Base-by-base conservation (phyloP, 306 rosid species). In the Urtica urens region DNA sequence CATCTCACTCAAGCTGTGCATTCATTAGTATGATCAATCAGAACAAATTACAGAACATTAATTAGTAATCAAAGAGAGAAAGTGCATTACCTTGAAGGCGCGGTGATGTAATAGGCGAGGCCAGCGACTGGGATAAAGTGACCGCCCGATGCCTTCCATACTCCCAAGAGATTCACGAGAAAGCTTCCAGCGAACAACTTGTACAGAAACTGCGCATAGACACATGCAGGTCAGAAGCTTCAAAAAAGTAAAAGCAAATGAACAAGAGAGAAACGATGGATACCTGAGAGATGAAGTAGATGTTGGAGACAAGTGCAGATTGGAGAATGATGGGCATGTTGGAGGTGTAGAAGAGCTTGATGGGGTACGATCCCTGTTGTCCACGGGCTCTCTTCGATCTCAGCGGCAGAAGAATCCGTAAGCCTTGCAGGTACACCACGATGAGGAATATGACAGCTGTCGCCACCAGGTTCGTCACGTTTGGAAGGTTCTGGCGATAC, bases 311-410 rank as follows among this genome's bases (percentile, higher is more conserved):
- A 21, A 87, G 96, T 8, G 96, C 96, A 60, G 96, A 83, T 62
- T 87, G 96, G 30, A 87, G 93, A 73, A 87, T 87, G 45, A 87
- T 87, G 58, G 96, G 96, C 96, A 87, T 87, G 76, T 87, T 87
- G 57, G 94, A 87, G 58, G 96, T 87, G 64, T 87, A 87, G 59
- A 87, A 87, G 46, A 83, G 82, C 64, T 87, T 87, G 70, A 87
- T 87, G 16, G 96, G 96, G 55, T 87, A 87, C 11, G 96, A 87
- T 52, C 94, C 94, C 77, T 83, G 87, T 68, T 87, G 96, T 11
- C 96, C 94, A 40, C 85, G 94, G 27, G 94, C 93, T 73, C 78
- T 87, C 87, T 83, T 87, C 58, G 96, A 87, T 56, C 93, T 80
- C 54, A 87, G 87, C 6, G 96, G 96, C 74, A 87, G 78, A 63